Evolutionary conservation across 225 moss, liverwort and hornwort species (phyloP), one percentile per base, ranked within the genome.

Genomic region (Rhytidiadelphus loreus): DNA sequence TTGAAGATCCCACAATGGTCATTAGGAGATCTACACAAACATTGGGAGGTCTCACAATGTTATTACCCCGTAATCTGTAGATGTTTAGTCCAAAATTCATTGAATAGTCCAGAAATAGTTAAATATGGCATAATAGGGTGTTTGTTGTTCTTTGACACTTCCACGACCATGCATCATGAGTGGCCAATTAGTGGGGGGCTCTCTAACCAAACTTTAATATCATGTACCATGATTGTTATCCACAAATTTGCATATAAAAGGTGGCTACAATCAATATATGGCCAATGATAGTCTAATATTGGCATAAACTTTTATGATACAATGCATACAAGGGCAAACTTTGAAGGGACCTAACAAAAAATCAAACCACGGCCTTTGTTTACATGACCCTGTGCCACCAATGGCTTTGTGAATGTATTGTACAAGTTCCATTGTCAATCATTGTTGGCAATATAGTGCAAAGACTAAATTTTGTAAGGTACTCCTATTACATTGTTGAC

Each of bases 371-470:
- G 13, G 6, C 37, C 20, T 3, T 37, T 66, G 0, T 66, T 66
- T 7, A 21, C 20, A n/a, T 66, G 21, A n/a, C 4, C 12, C 12
- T 1, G 0, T 66, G 6, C 35, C 1, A 41, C 39, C 2, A 13
- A 39, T 24, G 24, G 24, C 69, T 70, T 1, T 70, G 2, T 70
- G 1, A 70, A 14, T n/a, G n/a, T n/a, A n/a, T n/a, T 70, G 3
- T 70, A 25, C 41, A 41, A 70, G 14, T 41, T 41, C 41, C 14
- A 41, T 7, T 0, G 4, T 70, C 14, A 70, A 15, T 41, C 39
- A 70, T 41, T 70, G 14, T 25, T 1, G 1, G 3, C 1, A 70
- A 14, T 41, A 2, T 41, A 24, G 8, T 25, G 25, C 1, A 25
- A 1, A 70, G 13, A 41, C 12, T 25, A 25, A 70, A 70, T 70